Evolutionary conservation across 768 basidiomycete genomes (phyloP), one percentile per base, ranked within the genome.

Genomic region (Trametes maxima): DNA sequence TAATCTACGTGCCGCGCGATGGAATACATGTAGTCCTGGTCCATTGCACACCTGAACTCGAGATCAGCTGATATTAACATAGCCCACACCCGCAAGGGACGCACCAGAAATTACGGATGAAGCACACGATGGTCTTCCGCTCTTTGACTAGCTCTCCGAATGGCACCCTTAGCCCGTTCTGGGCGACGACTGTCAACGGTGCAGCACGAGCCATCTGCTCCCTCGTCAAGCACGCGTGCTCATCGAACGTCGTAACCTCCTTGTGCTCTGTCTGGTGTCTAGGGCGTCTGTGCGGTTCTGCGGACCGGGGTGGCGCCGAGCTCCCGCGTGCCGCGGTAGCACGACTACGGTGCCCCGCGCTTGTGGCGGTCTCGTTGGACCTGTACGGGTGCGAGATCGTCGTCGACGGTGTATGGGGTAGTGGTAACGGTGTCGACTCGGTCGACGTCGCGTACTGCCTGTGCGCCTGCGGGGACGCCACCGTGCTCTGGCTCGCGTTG

Each of bases 31-130:
- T 95, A 97, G 72, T 96, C 94, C 69, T 94, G 92, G 72, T 91
- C 93, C 13, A 86, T 74, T 0, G 90, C 88, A 69, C 93, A 95
- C 82, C 85, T 83, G 43, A 4, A 46, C 10, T 13, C 3, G 28
- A n/a, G 56, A 35, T 21, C 47, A 40, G 54, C 19, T 10, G 17
- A n/a, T 28, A 47, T n/a, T 47, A 14, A 13, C 39, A 5, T 0
- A 49, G 66, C 46, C 13, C 48, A 22, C 49, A 58, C 47, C 55
- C 7, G 33, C 40, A 44, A 49, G 45, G 11, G 22, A 65, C 72
- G 59, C 51, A 83, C 90, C 87, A 91, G 75, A 94, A 94, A 73
- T 94, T 91, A 44, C 94, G 80, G 64, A 97, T 88, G 77, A 96
- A 96, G 43, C 94, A 75, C 54, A 94, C 85, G 63, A 94, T 81